These are phyloP conservation scores for Collariella sp. DNA, from an alignment of 495 filamentous ascomycete species.

Conservation along the genomic window DNA sequence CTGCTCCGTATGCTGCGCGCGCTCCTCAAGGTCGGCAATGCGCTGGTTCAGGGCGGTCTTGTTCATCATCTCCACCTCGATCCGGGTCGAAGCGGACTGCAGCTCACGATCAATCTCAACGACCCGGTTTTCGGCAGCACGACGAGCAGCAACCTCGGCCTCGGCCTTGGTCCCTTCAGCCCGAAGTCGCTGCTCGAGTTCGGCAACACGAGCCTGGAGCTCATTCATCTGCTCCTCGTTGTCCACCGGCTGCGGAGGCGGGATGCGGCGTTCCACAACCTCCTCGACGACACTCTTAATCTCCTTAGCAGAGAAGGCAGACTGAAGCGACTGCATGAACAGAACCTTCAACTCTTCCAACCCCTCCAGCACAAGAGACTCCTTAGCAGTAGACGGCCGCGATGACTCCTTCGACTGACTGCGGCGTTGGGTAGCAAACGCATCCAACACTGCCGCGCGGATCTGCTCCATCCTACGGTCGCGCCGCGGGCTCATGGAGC, in stretches of 20 bases:
- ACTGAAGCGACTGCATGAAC: conserved; percentile 34
- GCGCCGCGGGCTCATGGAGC: conserved; percentile 55
- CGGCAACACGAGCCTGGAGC: conserved; percentile 33
- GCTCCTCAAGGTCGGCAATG: conserved; percentile 40
- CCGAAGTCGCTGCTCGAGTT: conserved; percentile 41
- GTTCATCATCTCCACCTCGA: conserved; percentile 47
- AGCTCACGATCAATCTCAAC: conserved; percentile 39
- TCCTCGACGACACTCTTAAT: conserved; percentile 52
- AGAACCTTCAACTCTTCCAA: conserved; percentile 44
- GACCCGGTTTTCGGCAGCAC: conserved; percentile 35
- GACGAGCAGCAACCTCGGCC: conserved; percentile 31
- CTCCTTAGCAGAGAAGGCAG: conserved; percentile 46
- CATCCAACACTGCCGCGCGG: conserved; percentile 69
- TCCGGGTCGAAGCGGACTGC: conserved; percentile 40
- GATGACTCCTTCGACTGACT: conserved; percentile 19
- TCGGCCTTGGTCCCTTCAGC: conserved; percentile 35
- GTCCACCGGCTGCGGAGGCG: conserved; percentile 26
- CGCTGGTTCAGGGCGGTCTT: conserved; percentile 40
- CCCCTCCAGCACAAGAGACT: conserved; percentile 28
- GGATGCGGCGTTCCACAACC: conserved; percentile 44
- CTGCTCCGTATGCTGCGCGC: conserved; percentile 33
- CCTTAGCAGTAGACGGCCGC: conserved; percentile 20
- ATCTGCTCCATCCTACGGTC: conserved; percentile 80
- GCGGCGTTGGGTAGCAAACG: conserved; percentile 53
- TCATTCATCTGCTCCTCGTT: conserved; percentile 29